Percentiles rank a stretch among this genome's conserved stretches.
Conservation (phyloP, 2,329 filamentous ascomycete species). For the Pseudocercospora macadamiae region DNA sequence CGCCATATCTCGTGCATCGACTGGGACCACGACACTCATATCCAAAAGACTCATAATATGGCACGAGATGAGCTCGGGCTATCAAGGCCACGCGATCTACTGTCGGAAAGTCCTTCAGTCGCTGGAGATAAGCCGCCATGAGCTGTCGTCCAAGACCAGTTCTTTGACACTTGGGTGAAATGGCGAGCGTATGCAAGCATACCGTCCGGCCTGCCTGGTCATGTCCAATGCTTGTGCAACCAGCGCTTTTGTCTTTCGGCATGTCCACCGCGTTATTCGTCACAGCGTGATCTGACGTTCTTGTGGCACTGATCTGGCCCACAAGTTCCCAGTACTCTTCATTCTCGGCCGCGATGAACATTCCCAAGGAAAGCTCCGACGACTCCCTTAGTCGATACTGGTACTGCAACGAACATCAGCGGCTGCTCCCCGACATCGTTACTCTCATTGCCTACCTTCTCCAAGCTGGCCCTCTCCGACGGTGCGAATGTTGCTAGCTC, state of each 20-base stretch:
- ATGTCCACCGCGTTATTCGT: slow-evolving; percentile 75
- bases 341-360: slow-evolving; percentile 4
- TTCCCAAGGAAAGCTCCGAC: not conserved
- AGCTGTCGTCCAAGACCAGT: slow-evolving; percentile 13
- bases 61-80: slow-evolving; percentile 70
- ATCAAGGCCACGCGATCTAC: slow-evolving; percentile 74
- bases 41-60: slow-evolving; percentile 72
- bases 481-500: slow-evolving; percentile 5
- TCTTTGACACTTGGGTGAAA: slow-evolving; percentile 11
- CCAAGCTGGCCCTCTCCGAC: slow-evolving; percentile 2
- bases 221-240: slow-evolving; percentile 58
- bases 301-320: slow-evolving; percentile 74
- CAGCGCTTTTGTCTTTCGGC: slow-evolving; percentile 50
- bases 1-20: slow-evolving; percentile 70
- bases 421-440: not conserved
- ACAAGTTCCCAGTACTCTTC: slow-evolving; percentile 41
- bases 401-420: not conserved
- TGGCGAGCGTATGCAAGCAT: slow-evolving; percentile 67
- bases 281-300: slow-evolving; percentile 63
- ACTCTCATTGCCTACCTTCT: slow-evolving; percentile 3
- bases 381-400: slow-evolving; percentile 5
- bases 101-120: slow-evolving; percentile 68
- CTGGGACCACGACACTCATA: slow-evolving; percentile 71
- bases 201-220: slow-evolving; percentile 72
- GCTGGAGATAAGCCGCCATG: slow-evolving; percentile 34